Evolutionary conservation across 208 protist genomes (phyloP).

Genomic region (Entamoeba moshkovskii): DNA sequence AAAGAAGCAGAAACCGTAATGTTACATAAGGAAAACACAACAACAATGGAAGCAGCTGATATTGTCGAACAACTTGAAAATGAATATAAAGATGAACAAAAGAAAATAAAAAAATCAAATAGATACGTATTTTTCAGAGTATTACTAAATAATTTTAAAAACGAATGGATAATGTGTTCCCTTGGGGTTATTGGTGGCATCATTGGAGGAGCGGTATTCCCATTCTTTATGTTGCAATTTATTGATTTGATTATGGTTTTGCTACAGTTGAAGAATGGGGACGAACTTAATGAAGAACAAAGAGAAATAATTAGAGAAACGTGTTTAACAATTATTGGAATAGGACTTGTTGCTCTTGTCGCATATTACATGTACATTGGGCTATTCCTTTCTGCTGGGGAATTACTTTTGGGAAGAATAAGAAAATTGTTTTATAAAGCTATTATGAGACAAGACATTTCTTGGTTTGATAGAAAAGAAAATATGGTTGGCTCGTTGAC

Average conservation of each 20-base stretch:
- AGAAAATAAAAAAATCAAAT: background rate
- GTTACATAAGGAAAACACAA: background rate
- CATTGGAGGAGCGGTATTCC: background rate
- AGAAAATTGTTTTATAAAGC: background rate
- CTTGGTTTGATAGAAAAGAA: background rate
- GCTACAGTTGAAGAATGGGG: background rate
- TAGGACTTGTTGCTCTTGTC: background rate
- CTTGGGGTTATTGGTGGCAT: background rate
- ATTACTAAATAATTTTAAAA: background rate
- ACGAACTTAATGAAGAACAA: background rate
- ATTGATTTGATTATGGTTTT: background rate
- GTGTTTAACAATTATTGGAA: background rate
- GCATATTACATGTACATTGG: background rate
- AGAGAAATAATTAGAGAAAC: background rate
- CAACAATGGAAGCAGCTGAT: background rate
- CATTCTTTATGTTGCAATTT: background rate
- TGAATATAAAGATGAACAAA: background rate
- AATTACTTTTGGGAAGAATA: background rate
- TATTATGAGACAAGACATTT: background rate
- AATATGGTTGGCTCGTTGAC: background rate
- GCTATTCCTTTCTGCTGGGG: background rate
- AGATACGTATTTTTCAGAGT: background rate
- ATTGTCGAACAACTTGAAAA: background rate
- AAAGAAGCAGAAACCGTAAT: background rate
- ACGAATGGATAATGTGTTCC: background rate